A percentile compares a stretch with the other conserved stretches of the same genome.
Conservation (phyloP, 495 filamentous ascomycete species). For the Cryomyces minteri region DNA sequence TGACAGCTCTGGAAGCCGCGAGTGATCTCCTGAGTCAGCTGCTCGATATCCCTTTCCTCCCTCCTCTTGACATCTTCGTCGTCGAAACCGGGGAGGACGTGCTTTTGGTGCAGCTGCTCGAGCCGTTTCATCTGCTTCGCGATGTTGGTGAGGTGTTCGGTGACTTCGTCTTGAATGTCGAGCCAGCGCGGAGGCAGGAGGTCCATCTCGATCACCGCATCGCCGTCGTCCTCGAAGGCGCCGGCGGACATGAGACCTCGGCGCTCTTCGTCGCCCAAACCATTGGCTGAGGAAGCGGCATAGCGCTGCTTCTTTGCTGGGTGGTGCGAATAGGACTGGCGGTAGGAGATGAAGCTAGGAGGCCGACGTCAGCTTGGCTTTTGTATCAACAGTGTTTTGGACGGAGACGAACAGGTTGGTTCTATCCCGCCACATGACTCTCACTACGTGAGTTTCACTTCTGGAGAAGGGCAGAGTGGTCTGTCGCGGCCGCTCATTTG, state of each 20-base stretch:
- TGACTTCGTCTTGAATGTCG: conserved; percentile 86
- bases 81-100: conserved; percentile 90
- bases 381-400: background rate
- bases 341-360: conserved; percentile 87
- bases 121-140: conserved; percentile 65
- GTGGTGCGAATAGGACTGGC: conserved; percentile 92
- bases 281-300: conserved; percentile 43
- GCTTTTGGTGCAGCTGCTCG: conserved; percentile 89
- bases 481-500: too few relatives aligned
- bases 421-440: conserved; percentile 88
- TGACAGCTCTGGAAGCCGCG: conserved; percentile 78
- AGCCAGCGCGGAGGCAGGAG: conserved; percentile 88
- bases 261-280: conserved; percentile 67
- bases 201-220: conserved; percentile 97
- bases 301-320: conserved; percentile 70
- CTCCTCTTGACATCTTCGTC: conserved; percentile 70
- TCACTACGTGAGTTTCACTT: background rate
- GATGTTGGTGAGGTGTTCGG: conserved; percentile 62
- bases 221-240: conserved; percentile 70
- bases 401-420: conserved; percentile 64
- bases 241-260: conserved; percentile 68
- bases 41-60: conserved; percentile 81
- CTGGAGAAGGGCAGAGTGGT: too few relatives aligned
- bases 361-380: conserved; percentile 5
- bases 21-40: conserved; percentile 77